These are phyloP conservation scores for Ettlia oleoabundans DNA, from an alignment of 139 green algal genomes.

Conservation along the genomic window DNA sequence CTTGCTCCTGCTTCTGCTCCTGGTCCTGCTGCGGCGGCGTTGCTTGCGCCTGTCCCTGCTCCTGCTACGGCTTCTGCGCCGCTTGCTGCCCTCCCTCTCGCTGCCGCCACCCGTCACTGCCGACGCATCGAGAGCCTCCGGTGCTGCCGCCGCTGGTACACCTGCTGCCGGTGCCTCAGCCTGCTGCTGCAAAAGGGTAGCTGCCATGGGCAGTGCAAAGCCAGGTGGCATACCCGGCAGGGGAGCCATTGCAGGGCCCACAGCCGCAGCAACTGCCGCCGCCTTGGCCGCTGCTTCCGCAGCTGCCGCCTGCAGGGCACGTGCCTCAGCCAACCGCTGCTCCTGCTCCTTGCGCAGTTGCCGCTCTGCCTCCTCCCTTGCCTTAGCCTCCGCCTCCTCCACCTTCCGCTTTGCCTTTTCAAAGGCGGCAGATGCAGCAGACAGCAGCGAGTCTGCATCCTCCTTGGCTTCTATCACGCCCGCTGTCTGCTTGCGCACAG, in stretches of 20 bases:
- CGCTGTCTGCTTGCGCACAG: background rate
- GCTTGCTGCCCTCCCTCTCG: background rate
- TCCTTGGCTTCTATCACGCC: slow-evolving; percentile 19
- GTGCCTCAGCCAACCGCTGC: background rate
- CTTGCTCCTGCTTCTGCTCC: background rate
- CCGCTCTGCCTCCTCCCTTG: background rate
- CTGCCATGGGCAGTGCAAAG: too few relatives aligned
- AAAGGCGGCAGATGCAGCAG: background rate
- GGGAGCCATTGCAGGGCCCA: background rate
- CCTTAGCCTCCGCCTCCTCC: slow-evolving; percentile 16
- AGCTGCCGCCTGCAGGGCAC: background rate
- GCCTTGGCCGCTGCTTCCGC: background rate
- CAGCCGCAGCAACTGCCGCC: background rate
- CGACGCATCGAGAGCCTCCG: background rate
- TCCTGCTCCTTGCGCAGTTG: background rate
- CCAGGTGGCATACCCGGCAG: too few relatives aligned
- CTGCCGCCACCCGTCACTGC: background rate
- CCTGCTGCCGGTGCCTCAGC: background rate
- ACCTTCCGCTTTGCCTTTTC: slow-evolving; percentile 8
- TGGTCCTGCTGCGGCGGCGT: slow-evolving; percentile 5
- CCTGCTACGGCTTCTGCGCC: background rate
- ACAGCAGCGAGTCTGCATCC: slow-evolving; percentile 17
- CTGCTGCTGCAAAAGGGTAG: background rate
- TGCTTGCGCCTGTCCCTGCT: background rate
- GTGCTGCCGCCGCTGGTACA: background rate